Percentiles rank a stretch among this genome's conserved stretches.
Conservation (phyloP, 768 basidiomycete species). For the Hebeloma cylindrosporum region DNA sequence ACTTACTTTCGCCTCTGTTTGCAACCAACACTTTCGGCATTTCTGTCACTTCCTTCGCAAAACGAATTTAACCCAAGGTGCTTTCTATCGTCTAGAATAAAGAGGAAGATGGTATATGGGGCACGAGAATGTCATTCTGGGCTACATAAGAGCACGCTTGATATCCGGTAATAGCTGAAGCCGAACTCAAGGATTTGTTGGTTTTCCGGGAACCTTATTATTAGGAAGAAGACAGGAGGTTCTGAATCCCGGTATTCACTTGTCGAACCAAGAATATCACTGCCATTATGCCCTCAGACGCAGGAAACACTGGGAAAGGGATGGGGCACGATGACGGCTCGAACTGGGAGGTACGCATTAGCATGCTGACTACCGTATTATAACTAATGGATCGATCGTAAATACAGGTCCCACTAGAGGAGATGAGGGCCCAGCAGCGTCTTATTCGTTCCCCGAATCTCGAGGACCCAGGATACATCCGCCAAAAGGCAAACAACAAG, state of each 20-base stretch:
- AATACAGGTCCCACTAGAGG: conserved; percentile 29
- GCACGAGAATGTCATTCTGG: too few relatives aligned
- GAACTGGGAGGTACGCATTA: conserved; percentile 31
- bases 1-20: conserved; percentile 68
- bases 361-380: not conserved
- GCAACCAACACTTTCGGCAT: conserved; percentile 73
- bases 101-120: too few relatives aligned
- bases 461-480: conserved; percentile 37
- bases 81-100: too few relatives aligned
- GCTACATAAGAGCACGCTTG: too few relatives aligned
- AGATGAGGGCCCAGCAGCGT: conserved; percentile 31
- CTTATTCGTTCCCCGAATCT: conserved; percentile 33
- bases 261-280: too few relatives aligned
- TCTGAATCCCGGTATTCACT: too few relatives aligned
- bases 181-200: too few relatives aligned
- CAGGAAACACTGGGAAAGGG: not conserved
- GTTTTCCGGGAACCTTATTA: too few relatives aligned
- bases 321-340: conserved; percentile 20
- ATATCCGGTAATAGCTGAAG: conserved; percentile 16
- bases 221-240: too few relatives aligned
- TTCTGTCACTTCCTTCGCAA: not conserved
- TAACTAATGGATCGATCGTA: not conserved
- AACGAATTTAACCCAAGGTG: too few relatives aligned
- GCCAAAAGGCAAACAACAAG: conserved; percentile 38
- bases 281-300: conserved; percentile 28